These are phyloP conservation scores for Acacia pycnantha DNA, from an alignment of 331 rosid genomes.

Conservation along the genomic window DNA sequence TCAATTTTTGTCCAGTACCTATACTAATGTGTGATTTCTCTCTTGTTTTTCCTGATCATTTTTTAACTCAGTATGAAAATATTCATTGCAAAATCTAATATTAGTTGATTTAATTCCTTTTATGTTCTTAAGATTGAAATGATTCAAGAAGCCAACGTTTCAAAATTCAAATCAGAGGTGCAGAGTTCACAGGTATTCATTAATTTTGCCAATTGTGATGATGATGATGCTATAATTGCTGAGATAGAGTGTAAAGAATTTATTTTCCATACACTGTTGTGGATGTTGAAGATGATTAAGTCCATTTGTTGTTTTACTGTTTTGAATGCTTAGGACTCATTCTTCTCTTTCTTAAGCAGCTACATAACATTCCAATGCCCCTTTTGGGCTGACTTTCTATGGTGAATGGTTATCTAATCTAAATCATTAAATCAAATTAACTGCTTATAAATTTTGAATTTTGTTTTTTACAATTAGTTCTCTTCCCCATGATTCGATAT, in stretches of 20 bases:
- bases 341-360: background rate
- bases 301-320: background rate
- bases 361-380: background rate
- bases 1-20: background rate
- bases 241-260: background rate
- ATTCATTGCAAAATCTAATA: background rate
- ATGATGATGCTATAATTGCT: background rate
- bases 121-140: constrained; percentile 54
- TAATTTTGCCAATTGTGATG: background rate
- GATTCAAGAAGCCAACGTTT: constrained; percentile 79
- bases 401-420: background rate
- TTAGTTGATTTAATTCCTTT: background rate
- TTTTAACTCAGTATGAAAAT: background rate
- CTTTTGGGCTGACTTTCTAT: background rate
- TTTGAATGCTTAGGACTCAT: background rate
- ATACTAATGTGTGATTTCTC: background rate
- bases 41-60: background rate
- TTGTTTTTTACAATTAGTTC: background rate
- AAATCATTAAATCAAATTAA: background rate
- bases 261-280: background rate
- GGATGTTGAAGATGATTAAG: background rate
- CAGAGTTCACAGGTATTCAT: constrained; percentile 87
- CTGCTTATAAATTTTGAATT: background rate
- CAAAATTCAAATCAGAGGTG: constrained; percentile 92
- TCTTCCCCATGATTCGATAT: background rate